Percentiles rank a stretch among this genome's conserved stretches.
Evolutionary conservation across 2,329 filamentous ascomycete species (phyloP).

Genomic region (Berkeleyomyces rouxiae): DNA sequence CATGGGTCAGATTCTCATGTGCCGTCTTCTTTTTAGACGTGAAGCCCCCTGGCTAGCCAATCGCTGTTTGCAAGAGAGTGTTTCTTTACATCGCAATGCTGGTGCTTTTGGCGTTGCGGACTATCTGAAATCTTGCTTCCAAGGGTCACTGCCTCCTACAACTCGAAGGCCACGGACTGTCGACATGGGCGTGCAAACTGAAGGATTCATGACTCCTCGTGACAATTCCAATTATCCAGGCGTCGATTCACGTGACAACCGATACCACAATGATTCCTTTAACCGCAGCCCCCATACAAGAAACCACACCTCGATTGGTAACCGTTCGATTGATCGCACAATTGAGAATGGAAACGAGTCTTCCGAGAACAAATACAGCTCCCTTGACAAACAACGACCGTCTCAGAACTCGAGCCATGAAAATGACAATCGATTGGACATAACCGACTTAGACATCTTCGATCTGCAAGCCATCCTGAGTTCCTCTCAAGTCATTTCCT

Average conservation of each 20-base stretch:
- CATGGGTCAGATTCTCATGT: conserved; percentile 56
- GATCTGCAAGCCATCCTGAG: conserved; percentile 64
- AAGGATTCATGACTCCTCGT: conserved; percentile 28
- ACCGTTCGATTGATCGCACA: neutral
- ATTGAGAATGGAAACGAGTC: neutral
- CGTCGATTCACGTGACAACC: neutral
- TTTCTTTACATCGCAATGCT: conserved; percentile 50
- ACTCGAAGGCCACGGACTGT: conserved; percentile 39
- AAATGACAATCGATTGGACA: conserved; percentile 41
- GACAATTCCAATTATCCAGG: conserved; percentile 3
- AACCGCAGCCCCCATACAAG: conserved; percentile 1
- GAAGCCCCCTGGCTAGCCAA: conserved; percentile 51
- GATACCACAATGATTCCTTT: neutral
- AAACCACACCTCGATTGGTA: conserved; percentile 1
- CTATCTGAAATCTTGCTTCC: conserved; percentile 42
- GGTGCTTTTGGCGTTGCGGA: conserved; percentile 54
- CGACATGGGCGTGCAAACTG: conserved; percentile 54
- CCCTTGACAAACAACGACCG: conserved; percentile 2
- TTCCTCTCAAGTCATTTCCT: conserved; percentile 65
- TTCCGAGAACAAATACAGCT: neutral
- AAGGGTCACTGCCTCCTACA: conserved; percentile 38
- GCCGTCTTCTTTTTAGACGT: conserved; percentile 49
- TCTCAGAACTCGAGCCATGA: conserved; percentile 23
- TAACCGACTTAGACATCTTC: conserved; percentile 68
- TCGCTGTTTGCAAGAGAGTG: conserved; percentile 49